These are phyloP conservation scores for Metarhizium brunneum DNA, from an alignment of 2,329 filamentous ascomycete species.

Conservation along the genomic window DNA sequence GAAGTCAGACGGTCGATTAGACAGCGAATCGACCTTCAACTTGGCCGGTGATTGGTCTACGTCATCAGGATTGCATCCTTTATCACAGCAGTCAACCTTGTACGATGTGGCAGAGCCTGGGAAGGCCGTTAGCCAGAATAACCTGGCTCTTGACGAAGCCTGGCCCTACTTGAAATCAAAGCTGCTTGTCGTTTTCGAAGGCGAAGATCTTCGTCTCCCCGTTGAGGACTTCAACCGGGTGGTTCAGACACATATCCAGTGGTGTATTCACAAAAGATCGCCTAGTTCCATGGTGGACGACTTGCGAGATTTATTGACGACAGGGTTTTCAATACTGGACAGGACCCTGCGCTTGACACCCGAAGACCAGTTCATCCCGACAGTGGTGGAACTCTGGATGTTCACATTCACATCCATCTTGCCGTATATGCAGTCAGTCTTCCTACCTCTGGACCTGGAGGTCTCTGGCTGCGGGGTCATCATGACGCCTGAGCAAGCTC, in stretches of 20 bases:
- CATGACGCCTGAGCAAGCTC: slow-evolving; percentile 67
- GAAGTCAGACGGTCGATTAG: slow-evolving; percentile 41
- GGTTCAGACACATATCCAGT: slow-evolving; percentile 69
- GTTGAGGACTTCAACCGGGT: slow-evolving; percentile 77
- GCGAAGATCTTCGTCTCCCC: slow-evolving; percentile 68
- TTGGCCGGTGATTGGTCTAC: slow-evolving; percentile 41
- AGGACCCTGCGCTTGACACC: slow-evolving; percentile 69
- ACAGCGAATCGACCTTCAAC: slow-evolving; percentile 39
- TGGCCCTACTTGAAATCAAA: slow-evolving; percentile 75
- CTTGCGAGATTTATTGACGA: slow-evolving; percentile 62
- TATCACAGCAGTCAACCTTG: slow-evolving; percentile 32
- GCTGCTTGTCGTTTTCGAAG: slow-evolving; percentile 69
- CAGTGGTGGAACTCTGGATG: slow-evolving; percentile 89
- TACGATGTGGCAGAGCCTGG: slow-evolving; percentile 46
- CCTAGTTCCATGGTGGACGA: slow-evolving; percentile 68
- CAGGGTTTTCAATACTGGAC: slow-evolving; percentile 79
- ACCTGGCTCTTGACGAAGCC: slow-evolving; percentile 67
- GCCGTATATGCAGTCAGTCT: slow-evolving; percentile 91
- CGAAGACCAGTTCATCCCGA: slow-evolving; percentile 82
- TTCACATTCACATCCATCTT: slow-evolving; percentile 84
- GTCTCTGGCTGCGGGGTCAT: slow-evolving; percentile 78
- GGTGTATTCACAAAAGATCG: slow-evolving; percentile 64
- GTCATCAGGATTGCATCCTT: slow-evolving; percentile 40
- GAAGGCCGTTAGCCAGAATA: slow-evolving; percentile 52
- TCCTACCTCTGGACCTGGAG: slow-evolving; percentile 85